Base-by-base conservation (phyloP, 228 moss, liverwort and hornwort species). In the Sphagnum magellanicum region DNA sequence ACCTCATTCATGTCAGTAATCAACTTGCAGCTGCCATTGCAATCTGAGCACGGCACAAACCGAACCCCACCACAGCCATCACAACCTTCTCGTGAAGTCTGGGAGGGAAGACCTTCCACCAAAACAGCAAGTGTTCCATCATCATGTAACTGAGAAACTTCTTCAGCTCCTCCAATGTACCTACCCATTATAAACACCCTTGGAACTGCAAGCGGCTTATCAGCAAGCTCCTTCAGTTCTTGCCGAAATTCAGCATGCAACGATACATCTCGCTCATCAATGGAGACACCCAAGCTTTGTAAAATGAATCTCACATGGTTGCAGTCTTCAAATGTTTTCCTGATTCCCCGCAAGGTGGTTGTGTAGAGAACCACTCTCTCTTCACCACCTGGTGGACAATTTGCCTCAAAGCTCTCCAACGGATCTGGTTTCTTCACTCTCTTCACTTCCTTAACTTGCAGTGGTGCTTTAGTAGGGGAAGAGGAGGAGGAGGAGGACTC, bases 251-350 rank as follows among this genome's bases (percentile, higher is more conserved):
- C 88, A 16, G 77, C 79, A 77, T 91, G 91, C 60, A 91, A 76
- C 6, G 88, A 75, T 48, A 91, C 80, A 63, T 91, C 91, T 61
- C 91, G 79, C 86, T 91, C 91, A 67, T 91, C 91, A 52, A 91
- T 69, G 9, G 71, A 79, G 64, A 88, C 77, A 57, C 73, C 75
- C 63, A 82, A 84, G 68, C 83, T 79, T 70, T 75, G 79, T 61
- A 91, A 66, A 48, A 91, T 81, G 67, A 81, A 74, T 65, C 88
- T 86, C 63, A 86, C 78, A 51, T 84, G 81, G 59, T 83, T 86
- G 50, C 91, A 91, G 73, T 86, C 88, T 71, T 91, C 86, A 68
- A 88, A 88, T 0, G 88, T 91, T 71, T 88, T 91, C 50, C 88
- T 83, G 73, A 91, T 88, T 53, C 91, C 91, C 69, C 91, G 83